Evolutionary conservation across 108 stramenopile species (phyloP).

Genomic region (Pinguiococcus pyrenoidosus): DNA sequence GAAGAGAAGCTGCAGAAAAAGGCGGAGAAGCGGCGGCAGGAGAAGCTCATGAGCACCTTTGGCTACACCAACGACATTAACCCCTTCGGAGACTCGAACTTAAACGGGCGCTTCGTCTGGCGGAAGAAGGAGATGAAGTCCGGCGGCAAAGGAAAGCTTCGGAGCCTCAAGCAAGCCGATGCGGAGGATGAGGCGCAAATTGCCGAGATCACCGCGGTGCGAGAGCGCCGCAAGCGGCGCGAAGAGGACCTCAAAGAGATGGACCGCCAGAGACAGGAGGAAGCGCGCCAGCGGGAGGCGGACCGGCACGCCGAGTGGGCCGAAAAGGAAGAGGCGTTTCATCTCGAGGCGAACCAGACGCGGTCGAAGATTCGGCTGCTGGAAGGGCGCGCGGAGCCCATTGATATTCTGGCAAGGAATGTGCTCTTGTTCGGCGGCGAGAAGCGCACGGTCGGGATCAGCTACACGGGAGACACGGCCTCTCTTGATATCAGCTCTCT

Average conservation of each 20-base stretch:
- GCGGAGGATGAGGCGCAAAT: slow-evolving; percentile 48
- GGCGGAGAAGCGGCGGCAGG: background rate
- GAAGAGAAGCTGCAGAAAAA: background rate
- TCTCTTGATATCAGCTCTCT: slow-evolving; percentile 23
- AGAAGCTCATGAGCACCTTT: background rate
- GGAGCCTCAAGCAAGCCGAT: slow-evolving; percentile 9
- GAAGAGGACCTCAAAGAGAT: slow-evolving; percentile 72
- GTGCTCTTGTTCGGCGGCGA: slow-evolving; percentile 65
- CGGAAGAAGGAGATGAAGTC: slow-evolving; percentile 61
- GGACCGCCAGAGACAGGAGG: slow-evolving; percentile 80
- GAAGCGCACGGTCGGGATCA: slow-evolving; percentile 12
- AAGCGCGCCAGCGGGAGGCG: slow-evolving; percentile 73
- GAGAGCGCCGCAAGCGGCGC: slow-evolving; percentile 69
- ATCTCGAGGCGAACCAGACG: slow-evolving; percentile 73
- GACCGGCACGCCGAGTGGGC: slow-evolving; percentile 95
- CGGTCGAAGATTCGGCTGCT: slow-evolving; percentile 73
- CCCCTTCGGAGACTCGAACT: slow-evolving; percentile 93
- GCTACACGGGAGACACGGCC: slow-evolving; percentile 9
- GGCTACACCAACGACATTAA: slow-evolving; percentile 93
- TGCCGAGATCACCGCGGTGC: slow-evolving; percentile 58
- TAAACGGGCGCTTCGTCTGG: slow-evolving; percentile 88
- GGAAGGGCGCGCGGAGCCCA: slow-evolving; percentile 78
- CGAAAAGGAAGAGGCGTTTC: slow-evolving; percentile 92
- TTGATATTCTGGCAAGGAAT: slow-evolving; percentile 92
- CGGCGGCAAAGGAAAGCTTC: slow-evolving; percentile 15